Base-by-base conservation (phyloP, 805 yeast genomes). In the Kodamaea kaohsiungensis region DNA sequence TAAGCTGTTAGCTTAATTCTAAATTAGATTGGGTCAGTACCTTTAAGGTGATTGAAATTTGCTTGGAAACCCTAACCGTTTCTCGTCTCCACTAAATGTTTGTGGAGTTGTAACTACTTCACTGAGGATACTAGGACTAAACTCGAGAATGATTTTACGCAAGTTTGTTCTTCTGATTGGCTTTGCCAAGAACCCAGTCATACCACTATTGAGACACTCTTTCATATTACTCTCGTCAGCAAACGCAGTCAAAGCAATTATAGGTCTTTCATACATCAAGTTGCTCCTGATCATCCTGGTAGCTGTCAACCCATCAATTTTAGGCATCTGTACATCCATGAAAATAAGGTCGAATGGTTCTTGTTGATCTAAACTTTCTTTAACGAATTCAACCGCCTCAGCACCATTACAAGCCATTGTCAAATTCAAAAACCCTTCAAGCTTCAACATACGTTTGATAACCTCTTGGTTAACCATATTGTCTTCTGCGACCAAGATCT, bases 321-420 rank as follows among this genome's bases (percentile, higher is more conserved):
- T 86, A 3, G 98, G 98, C 98, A 92, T 93, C 70, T 93, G 98
- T 50, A 93, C 96, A 69, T 93, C 99, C 99, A 93, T 93, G 65
- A 93, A 89, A 1, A 95, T 83, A 52, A 93, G 71, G 66, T 90
- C 93, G 66, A 78, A 91, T 13, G 67, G 63, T 8, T 73, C 73
- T 13, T 69, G 69, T 1, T 68, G 63, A 1, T 69, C 77, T 22
- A 72, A 61, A 1, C 85, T 72, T 35, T 77, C 78, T 56, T 81
- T 77, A 1, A 91, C 85, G 49, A 79, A 73, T 9, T 84, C 86
- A 39, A 92, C 83, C 0, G 98, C 98, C 57, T 92, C 97, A 37
- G 83, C 83, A 16, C 99, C 99, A 70, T 95, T 96, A 59, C 88
- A 84, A 0, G 97, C 98, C 65, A 93, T 73, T 2, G 84, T 83